Evolutionary conservation across 2,329 filamentous ascomycete species (phyloP), one percentile per base, ranked within the genome.

Genomic region (Passalora sequoiae): DNA sequence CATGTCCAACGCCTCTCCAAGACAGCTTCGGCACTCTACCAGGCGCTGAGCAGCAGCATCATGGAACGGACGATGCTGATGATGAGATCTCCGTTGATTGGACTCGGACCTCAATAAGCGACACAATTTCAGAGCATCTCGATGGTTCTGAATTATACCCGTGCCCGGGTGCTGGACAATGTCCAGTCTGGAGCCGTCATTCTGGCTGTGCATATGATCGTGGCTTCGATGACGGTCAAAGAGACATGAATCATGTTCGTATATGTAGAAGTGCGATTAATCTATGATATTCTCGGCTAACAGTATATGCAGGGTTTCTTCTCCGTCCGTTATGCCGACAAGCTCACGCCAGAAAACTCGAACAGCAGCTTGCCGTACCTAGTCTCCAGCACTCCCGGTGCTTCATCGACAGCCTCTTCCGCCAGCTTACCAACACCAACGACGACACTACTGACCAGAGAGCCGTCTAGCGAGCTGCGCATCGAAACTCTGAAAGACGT

Each of bases 201-300:
- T 50, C 50, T 3, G 59, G 59, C 15, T 62, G 59, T 38, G 57
- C 59, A 1, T 62, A 60, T 44, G 58, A 60, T 15, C 38, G 27
- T 24, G 54, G 51, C n/a, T 60, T 61, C 38, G 51, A 60, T 22
- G 60, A 61, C 35, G 57, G 58, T 16, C 50, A 52, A 12, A 49
- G 57, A 6, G 55, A 57, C 4, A 32, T 54, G 29, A 61, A 57
- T 30, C 59, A 61, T 37, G 57, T 27, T 7, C n/a, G n/a, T n/a
- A n/a, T n/a, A n/a, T n/a, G n/a, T n/a, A n/a, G n/a, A n/a, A n/a
- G n/a, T n/a, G n/a, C n/a, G n/a, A n/a, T n/a, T n/a, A n/a, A n/a
- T n/a, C n/a, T n/a, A n/a, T n/a, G n/a, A n/a, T n/a, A n/a, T n/a
- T n/a, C n/a, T n/a, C n/a, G 6, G 24, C 24, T 27, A 12, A 27